Percentiles rank a stretch among this genome's conserved stretches.
Evolutionary conservation across 169 alveolate genomes (phyloP).

Genomic region (Eimeria tenella): DNA sequence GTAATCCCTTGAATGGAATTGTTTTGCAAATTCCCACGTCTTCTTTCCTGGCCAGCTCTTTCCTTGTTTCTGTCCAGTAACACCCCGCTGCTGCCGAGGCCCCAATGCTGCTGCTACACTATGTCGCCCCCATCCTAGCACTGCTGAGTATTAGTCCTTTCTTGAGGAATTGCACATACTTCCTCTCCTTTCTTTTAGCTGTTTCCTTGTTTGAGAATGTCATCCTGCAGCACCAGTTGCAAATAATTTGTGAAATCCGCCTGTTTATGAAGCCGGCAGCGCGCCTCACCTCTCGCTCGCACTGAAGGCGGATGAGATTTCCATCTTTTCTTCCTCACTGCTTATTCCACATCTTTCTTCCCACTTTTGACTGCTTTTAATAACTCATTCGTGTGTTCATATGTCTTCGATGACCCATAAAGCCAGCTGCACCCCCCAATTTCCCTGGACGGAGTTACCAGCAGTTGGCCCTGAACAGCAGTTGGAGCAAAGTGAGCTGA

Average conservation of each 20-base stretch:
- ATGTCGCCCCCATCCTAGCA: background rate
- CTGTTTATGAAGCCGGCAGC: background rate
- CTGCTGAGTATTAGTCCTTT: too few relatives aligned
- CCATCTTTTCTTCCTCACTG: background rate
- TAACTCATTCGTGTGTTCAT: too few relatives aligned
- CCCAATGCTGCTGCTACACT: constrained; percentile 10
- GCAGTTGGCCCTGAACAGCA: too few relatives aligned
- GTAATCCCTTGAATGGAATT: background rate
- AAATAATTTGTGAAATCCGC: background rate
- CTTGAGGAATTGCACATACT: background rate
- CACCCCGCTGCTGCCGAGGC: constrained; percentile 19
- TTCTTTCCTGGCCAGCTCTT: background rate
- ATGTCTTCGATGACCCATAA: too few relatives aligned
- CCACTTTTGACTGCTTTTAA: too few relatives aligned
- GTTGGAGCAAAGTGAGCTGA: too few relatives aligned
- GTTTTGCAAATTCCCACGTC: constrained; percentile 8
- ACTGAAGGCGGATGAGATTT: background rate
- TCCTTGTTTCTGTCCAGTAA: background rate
- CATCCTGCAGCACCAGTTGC: background rate
- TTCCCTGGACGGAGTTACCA: too few relatives aligned
- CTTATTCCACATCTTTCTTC: background rate
- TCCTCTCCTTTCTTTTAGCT: background rate
- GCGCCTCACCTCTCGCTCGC: constrained; percentile 11
- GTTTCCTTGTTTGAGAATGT: background rate
- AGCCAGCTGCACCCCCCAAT: too few relatives aligned